These are phyloP conservation scores for Betula pendula DNA, from an alignment of 306 rosid genomes.

Conservation along the genomic window DNA sequence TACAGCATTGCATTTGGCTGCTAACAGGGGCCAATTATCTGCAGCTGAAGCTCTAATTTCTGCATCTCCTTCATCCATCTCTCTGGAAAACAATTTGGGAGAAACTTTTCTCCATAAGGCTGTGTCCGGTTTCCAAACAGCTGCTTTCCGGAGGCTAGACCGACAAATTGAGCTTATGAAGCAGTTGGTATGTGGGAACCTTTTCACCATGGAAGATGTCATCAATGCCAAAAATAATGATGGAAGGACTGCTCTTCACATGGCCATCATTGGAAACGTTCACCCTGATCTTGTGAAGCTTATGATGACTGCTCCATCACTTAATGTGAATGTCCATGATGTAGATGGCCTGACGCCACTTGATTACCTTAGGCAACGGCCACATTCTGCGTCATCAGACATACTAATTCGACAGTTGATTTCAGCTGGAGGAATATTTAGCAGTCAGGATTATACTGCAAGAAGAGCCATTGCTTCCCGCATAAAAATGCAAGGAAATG, in stretches of 20 bases:
- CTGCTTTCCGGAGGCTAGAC: constrained; percentile 75
- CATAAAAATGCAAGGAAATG: constrained; percentile 68
- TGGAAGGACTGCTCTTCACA: constrained; percentile 83
- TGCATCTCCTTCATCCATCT: constrained; percentile 53
- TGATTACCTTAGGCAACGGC: constrained; percentile 74
- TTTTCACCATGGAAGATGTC: constrained; percentile 48
- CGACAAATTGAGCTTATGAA: constrained; percentile 79
- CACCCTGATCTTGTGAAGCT: constrained; percentile 87
- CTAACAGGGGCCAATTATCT: constrained; percentile 75
- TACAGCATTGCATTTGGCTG: constrained; percentile 90
- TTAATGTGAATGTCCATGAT: constrained; percentile 71
- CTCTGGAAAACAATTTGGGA: constrained; percentile 57
- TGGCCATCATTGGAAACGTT: constrained; percentile 80
- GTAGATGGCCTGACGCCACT: constrained; percentile 78
- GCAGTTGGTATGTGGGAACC: constrained; percentile 51
- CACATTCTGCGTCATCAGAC: constrained; percentile 71
- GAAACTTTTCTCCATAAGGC: constrained; percentile 93
- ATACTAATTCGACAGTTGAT: constrained; percentile 69
- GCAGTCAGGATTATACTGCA: constrained; percentile 61
- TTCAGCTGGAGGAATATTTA: constrained; percentile 92
- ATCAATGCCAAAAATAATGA: constrained; percentile 69
- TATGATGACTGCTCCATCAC: constrained; percentile 65
- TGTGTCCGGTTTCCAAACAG: constrained; percentile 79
- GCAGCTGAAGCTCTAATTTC: constrained; percentile 75
- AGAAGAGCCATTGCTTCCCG: constrained; percentile 86